phyloP scores from a whole-genome alignment of 2,329 filamentous ascomycete genomes.

The Rhexocercosporidium sp. region DNA sequence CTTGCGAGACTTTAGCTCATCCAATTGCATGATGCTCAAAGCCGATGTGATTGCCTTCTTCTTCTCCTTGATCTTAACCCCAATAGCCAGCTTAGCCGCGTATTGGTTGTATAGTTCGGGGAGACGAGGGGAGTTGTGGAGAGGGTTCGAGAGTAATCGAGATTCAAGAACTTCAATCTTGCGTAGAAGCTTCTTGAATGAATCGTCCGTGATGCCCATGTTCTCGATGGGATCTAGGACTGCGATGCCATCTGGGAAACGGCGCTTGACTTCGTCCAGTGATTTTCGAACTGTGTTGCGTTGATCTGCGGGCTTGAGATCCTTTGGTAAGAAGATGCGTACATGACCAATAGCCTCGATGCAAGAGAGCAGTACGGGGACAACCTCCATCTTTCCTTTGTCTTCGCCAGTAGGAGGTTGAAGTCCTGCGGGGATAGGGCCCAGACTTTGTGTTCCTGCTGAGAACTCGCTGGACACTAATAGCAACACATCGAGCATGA shows the following conservation, averaged over 20 bases:
- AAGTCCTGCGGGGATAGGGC: conserved; percentile 68
- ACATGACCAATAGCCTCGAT: conserved; percentile 85
- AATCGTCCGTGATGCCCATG: conserved; percentile 91
- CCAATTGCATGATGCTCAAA: conserved; percentile 87
- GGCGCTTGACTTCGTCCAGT: conserved; percentile 78
- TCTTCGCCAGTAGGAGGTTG: conserved; percentile 65
- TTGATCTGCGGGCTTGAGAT: conserved; percentile 71
- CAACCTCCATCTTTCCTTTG: conserved; percentile 75
- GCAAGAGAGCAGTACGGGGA: conserved; percentile 86
- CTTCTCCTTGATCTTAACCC: conserved; percentile 80
- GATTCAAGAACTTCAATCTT: conserved; percentile 98
- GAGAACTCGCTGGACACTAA: conserved; percentile 58
- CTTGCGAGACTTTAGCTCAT: conserved; percentile 95
- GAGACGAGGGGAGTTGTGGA: conserved; percentile 88
- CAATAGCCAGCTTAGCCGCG: conserved; percentile 75
- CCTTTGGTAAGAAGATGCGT: conserved; percentile 80
- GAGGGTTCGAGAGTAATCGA: conserved; percentile 82
- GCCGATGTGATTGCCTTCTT: conserved; percentile 88
- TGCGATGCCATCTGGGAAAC: conserved; percentile 92
- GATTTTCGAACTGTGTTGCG: conserved; percentile 70
- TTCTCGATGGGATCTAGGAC: conserved; percentile 93
- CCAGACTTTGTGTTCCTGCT: conserved; percentile 60
- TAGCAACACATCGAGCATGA: conserved; percentile 83
- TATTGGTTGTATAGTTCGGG: conserved; percentile 88
- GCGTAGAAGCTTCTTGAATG: conserved; percentile 88